A percentile compares a stretch with the other conserved stretches of the same genome.
Evolutionary conservation across 2,329 filamentous ascomycete genomes (phyloP).

Genomic region (Zymoseptoria pseudotritici): DNA sequence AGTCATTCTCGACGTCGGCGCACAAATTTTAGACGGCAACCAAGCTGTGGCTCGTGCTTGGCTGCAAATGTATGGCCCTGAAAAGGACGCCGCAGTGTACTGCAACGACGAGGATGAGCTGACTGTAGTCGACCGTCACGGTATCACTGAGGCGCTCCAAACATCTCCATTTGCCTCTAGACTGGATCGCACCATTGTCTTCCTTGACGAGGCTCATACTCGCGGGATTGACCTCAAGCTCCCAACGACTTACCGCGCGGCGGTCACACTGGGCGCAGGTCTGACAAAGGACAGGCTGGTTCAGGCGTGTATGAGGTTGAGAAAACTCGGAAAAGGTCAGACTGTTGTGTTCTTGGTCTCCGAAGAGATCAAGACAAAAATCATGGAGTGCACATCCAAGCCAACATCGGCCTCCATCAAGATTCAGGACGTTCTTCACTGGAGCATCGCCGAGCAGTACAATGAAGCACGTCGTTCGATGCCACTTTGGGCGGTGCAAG

Average conservation of each 20-base stretch:
- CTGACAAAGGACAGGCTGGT: slow-evolving; percentile 62
- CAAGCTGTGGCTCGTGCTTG: slow-evolving; percentile 46
- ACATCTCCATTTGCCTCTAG: slow-evolving; percentile 52
- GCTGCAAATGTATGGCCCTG: slow-evolving; percentile 32
- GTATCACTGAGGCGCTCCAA: slow-evolving; percentile 43
- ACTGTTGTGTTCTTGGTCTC: slow-evolving; percentile 55
- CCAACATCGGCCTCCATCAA: slow-evolving; percentile 28
- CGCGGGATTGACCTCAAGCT: slow-evolving; percentile 61
- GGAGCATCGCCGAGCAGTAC: slow-evolving; percentile 54
- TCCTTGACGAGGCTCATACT: slow-evolving; percentile 64
- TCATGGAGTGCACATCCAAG: slow-evolving; percentile 25
- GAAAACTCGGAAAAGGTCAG: slow-evolving; percentile 60
- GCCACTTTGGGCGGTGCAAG: slow-evolving; percentile 56
- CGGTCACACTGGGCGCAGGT: slow-evolving; percentile 58
- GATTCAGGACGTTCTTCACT: slow-evolving; percentile 51
- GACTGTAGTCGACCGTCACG: slow-evolving; percentile 45
- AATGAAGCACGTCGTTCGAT: slow-evolving; percentile 43
- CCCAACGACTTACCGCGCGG: slow-evolving; percentile 52
- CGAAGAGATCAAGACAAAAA: slow-evolving; percentile 51
- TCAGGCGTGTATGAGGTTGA: slow-evolving; percentile 65
- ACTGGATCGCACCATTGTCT: slow-evolving; percentile 55
- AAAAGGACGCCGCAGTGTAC: slow-evolving; percentile 47
- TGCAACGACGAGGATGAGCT: slow-evolving; percentile 51
- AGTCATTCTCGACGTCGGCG: slow-evolving; percentile 65
- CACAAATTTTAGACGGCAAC: slow-evolving; percentile 61